Evolutionary conservation across 2,329 filamentous ascomycete species (phyloP), one percentile per base, ranked within the genome.

Genomic region (Xylaria sp.): DNA sequence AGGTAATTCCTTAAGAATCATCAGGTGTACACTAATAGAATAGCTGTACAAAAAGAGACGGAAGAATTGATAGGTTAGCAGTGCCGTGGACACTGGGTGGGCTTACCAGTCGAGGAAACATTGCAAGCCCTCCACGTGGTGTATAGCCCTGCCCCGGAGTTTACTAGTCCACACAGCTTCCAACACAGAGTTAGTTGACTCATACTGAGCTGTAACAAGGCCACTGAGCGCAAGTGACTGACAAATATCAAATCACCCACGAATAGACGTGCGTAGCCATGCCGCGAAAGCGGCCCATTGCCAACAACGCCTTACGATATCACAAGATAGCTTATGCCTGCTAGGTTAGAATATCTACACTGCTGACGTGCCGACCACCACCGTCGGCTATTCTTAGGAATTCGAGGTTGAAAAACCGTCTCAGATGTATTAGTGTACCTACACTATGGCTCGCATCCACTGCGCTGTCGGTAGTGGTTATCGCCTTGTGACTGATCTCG

Each of bases 51-150:
- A 53, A n/a, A 59, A 15, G 49, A 35, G 40, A 21, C 15, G 54
- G 35, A n/a, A 29, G n/a, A 21, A 27, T 37, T 33, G 33, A n/a
- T 56, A 25, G 31, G 43, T 54, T 41, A 11, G 37, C 35, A 21
- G 19, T 29, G 46, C 13, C 15, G 23, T 51, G 23, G 17, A 48
- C 17, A 35, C 15, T 35, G 11, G 19, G 29, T 33, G 46, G 44
- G 29, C 21, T 33, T 44, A 48, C 48, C 48, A 46, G 35, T 44
- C 38, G 37, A 60, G 27, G 43, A 29, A 23, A 33, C 29, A 41
- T 55, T 63, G 38, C 61, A 60, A 55, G 63, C 57, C 58, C 37
- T 58, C 63, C 63, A 65, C 63, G 63, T 65, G 60, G 47, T 58
- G 29, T 41, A n/a, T n/a, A 58, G 31, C 54, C 53, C 54, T 62